These are phyloP conservation scores for Verticillium alfalfae DNA, from an alignment of 2,329 filamentous ascomycete genomes.

Conservation along the genomic window DNA sequence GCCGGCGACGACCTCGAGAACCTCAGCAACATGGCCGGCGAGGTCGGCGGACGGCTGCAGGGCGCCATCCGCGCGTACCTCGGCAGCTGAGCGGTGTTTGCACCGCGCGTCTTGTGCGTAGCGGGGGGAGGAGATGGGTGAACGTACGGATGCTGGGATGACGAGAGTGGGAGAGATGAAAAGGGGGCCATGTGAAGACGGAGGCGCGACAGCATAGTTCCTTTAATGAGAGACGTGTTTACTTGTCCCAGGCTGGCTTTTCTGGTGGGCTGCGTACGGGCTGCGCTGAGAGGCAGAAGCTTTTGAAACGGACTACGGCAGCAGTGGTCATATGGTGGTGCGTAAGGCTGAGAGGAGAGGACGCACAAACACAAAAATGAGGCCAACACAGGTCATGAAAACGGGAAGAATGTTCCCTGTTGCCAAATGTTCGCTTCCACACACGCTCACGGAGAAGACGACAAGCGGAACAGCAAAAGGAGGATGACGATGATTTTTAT, in stretches of 20 bases:
- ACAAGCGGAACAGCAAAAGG: too few relatives aligned
- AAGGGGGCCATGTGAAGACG: background rate
- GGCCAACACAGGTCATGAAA: too few relatives aligned
- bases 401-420: too few relatives aligned
- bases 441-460: too few relatives aligned
- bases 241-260: background rate
- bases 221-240: background rate
- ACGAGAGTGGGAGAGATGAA: background rate
- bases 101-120: too few relatives aligned
- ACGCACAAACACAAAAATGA: background rate
- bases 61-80: constrained; percentile 64
- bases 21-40: constrained; percentile 73
- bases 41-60: constrained; percentile 80
- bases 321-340: background rate
- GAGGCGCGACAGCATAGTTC: background rate
- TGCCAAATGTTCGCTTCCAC: too few relatives aligned
- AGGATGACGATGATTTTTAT: background rate
- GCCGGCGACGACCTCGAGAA: constrained; percentile 96
- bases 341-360: background rate
- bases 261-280: background rate
- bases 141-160: background rate
- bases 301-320: background rate
- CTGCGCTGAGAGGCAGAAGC: background rate
- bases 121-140: too few relatives aligned
- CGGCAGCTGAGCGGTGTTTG: constrained; percentile 39